Conservation (phyloP, 2,329 filamentous ascomycete species). For the Geoglossum cookeanum region DNA sequence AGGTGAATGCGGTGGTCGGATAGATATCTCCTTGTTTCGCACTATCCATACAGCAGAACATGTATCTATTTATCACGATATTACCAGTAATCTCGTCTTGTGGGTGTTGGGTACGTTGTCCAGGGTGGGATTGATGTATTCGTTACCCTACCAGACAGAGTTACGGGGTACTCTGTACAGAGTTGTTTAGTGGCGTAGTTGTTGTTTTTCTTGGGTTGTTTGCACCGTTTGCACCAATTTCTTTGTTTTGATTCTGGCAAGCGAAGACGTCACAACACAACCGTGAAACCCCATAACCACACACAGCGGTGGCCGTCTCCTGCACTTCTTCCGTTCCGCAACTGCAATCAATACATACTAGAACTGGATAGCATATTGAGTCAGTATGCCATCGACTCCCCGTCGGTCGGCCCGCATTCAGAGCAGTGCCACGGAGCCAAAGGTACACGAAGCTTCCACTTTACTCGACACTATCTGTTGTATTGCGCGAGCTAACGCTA, state of each 20-base stretch:
- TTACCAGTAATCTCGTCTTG: too few species aligned
- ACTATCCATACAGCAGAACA: not conserved
- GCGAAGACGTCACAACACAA: not conserved
- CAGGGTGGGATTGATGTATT: too few species aligned
- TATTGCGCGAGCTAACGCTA: slow-evolving; percentile 8
- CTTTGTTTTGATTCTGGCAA: not conserved
- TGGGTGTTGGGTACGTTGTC: too few species aligned
- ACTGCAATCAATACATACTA: not conserved
- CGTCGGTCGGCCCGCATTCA: slow-evolving; percentile 11
- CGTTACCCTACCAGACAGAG: too few species aligned
- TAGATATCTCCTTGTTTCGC: not conserved
- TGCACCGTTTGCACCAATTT: not conserved
- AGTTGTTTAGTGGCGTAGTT: too few species aligned
- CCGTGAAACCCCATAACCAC: not conserved
- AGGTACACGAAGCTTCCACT: slow-evolving; percentile 2
- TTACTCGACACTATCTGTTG: not conserved
- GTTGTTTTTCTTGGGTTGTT: not conserved
- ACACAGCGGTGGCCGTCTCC: not conserved
- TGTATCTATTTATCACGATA: not conserved
- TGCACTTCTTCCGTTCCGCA: not conserved
- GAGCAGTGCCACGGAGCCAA: slow-evolving; percentile 1
- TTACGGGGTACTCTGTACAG: too few species aligned
- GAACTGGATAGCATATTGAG: not conserved
- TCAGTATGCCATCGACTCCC: slow-evolving; percentile 9
- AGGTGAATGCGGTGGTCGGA: not conserved